phyloP scores from a whole-genome alignment of 768 basidiomycete species.

The Boletellus ananas region DNA sequence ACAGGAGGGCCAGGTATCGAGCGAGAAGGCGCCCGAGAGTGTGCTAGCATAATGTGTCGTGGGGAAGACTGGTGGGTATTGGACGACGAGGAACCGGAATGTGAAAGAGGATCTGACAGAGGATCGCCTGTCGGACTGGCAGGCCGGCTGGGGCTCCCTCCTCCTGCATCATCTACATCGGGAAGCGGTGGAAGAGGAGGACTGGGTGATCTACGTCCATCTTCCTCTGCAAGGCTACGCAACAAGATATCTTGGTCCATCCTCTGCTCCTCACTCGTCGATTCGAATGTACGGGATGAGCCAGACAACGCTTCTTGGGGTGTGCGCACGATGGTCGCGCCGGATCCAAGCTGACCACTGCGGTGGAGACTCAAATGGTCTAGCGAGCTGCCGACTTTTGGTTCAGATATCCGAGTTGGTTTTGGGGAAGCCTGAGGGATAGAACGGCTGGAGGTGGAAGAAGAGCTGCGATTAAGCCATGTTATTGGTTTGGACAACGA shows the following conservation, averaged over 20 bases:
- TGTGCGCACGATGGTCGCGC: conserved; percentile 73
- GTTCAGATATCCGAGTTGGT: conserved; percentile 44
- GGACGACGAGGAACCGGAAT: conserved; percentile 29
- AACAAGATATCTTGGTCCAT: conserved; percentile 4
- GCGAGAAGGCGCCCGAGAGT: conserved; percentile 36
- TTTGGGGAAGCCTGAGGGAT: conserved; percentile 33
- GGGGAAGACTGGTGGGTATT: conserved; percentile 37
- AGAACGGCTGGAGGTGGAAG: conserved; percentile 26
- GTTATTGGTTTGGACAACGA: conserved; percentile 40
- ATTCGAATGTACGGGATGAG: conserved; percentile 12
- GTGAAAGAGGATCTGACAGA: conserved; percentile 23
- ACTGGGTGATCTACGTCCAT: conserved; percentile 24
- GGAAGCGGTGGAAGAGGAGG: conserved; percentile 59
- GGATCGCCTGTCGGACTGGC: conserved; percentile 22
- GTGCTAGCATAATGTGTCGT: conserved; percentile 21
- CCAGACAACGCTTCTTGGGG: conserved; percentile 70
- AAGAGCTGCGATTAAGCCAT: conserved; percentile 40
- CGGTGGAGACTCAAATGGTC: conserved; percentile 33
- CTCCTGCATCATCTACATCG: neutral
- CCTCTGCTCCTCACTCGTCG: conserved; percentile 11
- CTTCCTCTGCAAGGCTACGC: conserved; percentile 12
- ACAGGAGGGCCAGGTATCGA: conserved; percentile 50
- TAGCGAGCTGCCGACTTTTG: conserved; percentile 34
- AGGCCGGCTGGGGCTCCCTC: neutral
- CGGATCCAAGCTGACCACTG: conserved; percentile 56